These are phyloP conservation scores for Saturnispora besseyi DNA, from an alignment of 805 yeast genomes.

Conservation along the genomic window DNA sequence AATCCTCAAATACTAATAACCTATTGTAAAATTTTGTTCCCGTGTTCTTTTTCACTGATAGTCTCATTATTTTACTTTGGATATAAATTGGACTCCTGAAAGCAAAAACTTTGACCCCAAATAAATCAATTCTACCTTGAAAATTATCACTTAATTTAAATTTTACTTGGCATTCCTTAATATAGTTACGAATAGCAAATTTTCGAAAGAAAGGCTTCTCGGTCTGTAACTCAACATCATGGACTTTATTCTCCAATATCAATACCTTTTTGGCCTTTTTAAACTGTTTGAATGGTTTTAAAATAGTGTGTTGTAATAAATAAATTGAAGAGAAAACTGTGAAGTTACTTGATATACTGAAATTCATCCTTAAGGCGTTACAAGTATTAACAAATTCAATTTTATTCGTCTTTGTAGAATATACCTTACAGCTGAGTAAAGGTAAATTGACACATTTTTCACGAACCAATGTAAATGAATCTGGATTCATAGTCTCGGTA, in stretches of 20 bases:
- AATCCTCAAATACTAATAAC: constrained; percentile 10
- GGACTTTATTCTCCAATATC: not conserved
- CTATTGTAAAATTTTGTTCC: constrained; percentile 3
- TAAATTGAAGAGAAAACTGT: constrained; percentile 36
- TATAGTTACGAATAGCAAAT: constrained; percentile 8
- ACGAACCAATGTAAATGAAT: not conserved
- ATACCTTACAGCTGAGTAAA: constrained; percentile 1
- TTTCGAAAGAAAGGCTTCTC: not conserved
- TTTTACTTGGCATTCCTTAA: constrained; percentile 15
- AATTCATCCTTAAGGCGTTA: constrained; percentile 8
- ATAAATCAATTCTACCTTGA: constrained; percentile 38
- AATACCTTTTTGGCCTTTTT: not conserved
- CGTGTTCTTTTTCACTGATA: constrained; percentile 9
- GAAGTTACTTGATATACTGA: constrained; percentile 37
- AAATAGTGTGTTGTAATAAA: constrained; percentile 34
- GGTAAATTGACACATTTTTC: constrained; percentile 10
- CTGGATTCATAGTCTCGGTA: constrained; percentile 3
- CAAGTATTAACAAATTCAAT: constrained; percentile 4
- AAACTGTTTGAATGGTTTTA: not conserved
- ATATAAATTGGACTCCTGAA: constrained; percentile 8
- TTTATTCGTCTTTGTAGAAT: constrained; percentile 7
- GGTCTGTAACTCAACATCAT: not conserved
- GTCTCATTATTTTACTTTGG: constrained; percentile 7
- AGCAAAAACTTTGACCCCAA: constrained; percentile 19
- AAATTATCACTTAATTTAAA: constrained; percentile 40